A percentile compares a stretch with the other conserved stretches of the same genome.
Conservation (phyloP, 2,329 filamentous ascomycete species). For the Colletotrichum orbiculare region DNA sequence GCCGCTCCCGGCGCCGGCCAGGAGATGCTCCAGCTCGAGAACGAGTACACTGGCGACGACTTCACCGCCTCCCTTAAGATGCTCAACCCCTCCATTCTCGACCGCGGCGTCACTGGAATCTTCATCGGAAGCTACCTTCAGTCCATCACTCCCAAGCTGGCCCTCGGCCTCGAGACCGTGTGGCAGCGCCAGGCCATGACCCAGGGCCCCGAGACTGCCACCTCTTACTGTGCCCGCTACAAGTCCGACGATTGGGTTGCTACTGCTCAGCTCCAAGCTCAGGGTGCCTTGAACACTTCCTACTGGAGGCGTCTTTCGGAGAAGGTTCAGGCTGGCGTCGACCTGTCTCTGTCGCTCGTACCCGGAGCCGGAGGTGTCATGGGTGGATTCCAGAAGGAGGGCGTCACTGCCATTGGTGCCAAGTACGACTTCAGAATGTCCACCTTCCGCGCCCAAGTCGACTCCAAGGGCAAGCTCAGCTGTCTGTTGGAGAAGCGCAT, state of each 20-base stretch:
- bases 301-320: constrained; percentile 96
- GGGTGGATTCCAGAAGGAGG: constrained; percentile 85
- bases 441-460: constrained; percentile 94
- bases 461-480: constrained; percentile 93
- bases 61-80: constrained; percentile 94
- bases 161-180: constrained; percentile 90
- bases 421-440: constrained; percentile 99
- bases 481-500: constrained; percentile 96
- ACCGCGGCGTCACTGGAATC: constrained; percentile 93
- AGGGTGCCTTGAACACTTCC: constrained; percentile 87
- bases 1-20: constrained; percentile 81
- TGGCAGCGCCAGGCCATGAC: constrained; percentile 90
- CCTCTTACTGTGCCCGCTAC: constrained; percentile 93
- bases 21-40: constrained; percentile 92
- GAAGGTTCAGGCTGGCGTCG: constrained; percentile 95
- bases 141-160: constrained; percentile 86
- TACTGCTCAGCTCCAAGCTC: constrained; percentile 83
- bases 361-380: constrained; percentile 75
- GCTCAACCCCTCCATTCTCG: constrained; percentile 93
- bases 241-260: constrained; percentile 93
- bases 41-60: constrained; percentile 93
- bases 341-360: constrained; percentile 88
- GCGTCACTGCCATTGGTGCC: constrained; percentile 88
- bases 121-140: constrained; percentile 97
- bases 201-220: constrained; percentile 87